These are phyloP conservation scores for Pseudogymnoascus sp. DNA, from an alignment of 2,329 filamentous ascomycete genomes.

Conservation along the genomic window DNA sequence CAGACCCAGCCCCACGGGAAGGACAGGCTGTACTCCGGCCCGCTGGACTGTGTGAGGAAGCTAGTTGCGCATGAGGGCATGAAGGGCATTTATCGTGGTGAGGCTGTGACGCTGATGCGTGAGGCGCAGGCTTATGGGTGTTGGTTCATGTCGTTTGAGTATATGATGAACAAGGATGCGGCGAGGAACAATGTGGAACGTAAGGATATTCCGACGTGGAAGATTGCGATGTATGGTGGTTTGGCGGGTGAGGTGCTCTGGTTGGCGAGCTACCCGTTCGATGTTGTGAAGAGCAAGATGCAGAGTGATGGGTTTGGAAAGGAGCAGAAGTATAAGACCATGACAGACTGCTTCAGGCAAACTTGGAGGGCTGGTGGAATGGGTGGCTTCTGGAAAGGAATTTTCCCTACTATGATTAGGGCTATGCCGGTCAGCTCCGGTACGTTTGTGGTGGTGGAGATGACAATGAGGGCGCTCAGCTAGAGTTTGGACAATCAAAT, in stretches of 20 bases:
- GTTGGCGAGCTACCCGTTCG: slow-evolving; percentile 89
- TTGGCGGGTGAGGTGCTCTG: slow-evolving; percentile 90
- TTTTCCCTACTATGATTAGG: slow-evolving; percentile 81
- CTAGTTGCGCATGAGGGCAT: slow-evolving; percentile 62
- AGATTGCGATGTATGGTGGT: slow-evolving; percentile 87
- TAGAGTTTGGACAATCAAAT: slow-evolving; percentile 1
- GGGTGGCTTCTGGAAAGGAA: slow-evolving; percentile 88
- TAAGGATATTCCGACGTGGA: slow-evolving; percentile 71
- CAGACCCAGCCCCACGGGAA: slow-evolving; percentile 93
- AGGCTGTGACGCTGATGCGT: slow-evolving; percentile 75
- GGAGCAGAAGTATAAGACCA: slow-evolving; percentile 64
- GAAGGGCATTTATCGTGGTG: slow-evolving; percentile 75
- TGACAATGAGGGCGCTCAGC: slow-evolving; percentile 49
- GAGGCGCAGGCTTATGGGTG: slow-evolving; percentile 93
- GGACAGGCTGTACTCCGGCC: slow-evolving; percentile 70
- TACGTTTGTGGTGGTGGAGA: slow-evolving; percentile 83
- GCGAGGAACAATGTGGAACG: slow-evolving; percentile 68
- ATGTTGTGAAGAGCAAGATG: slow-evolving; percentile 99
- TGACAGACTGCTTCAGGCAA: slow-evolving; percentile 84
- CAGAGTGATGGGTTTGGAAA: slow-evolving; percentile 87
- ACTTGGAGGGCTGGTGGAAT: slow-evolving; percentile 71
- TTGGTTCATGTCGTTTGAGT: slow-evolving; percentile 95
- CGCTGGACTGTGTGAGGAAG: slow-evolving; percentile 84
- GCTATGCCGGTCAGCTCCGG: slow-evolving; percentile 96
- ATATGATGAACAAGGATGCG: slow-evolving; percentile 87